Evolutionary conservation across 164 flowering plant genomes (phyloP), one percentile per base, ranked within the genome.

Genomic region (Buxus sempervirens): DNA sequence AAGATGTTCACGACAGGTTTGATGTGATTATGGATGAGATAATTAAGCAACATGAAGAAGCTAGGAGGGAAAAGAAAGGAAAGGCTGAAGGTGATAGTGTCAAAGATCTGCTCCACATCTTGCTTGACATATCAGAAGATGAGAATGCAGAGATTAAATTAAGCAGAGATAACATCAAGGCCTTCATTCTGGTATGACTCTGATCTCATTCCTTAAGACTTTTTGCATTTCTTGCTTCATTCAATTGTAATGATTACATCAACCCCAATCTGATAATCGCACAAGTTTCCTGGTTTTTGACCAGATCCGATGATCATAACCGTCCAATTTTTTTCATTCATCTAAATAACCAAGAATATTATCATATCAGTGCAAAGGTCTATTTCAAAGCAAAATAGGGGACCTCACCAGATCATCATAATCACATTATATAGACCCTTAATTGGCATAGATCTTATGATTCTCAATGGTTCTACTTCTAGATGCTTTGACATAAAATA

Each of bases 101-200:
- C 23, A 77, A 74, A 21, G 80, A 80, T 68, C 21, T 80, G n/a
- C 73, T 80, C 41, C 75, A 81, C 24, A 70, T 77, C 62, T 67
- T 80, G 9, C 73, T 81, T 20, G 74, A 76, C 24, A 73, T 77
- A 9, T 63, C 69, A 0, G 63, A 71, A 63, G 81, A 81, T 69
- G 68, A 62, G 9, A 71, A 51, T 4, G 55, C 80, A 6, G 76
- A 81, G 41, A 28, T 71, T 24, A 75, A 64, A n/a, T 59, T 81
- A 28, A 70, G 74, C 21, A 73, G 76, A 60, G 57, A 70, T 5
- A 64, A 73, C 71, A 75, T 80, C 68, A 80, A 80, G 62, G 65
- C 78, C 60, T 75, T 78, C 51, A 54, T 81, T 26, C 56, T 68
- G 65, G 83, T 81, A 53, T 64, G 13, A 15, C 16, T 6, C 13